Base-by-base conservation (phyloP, 495 filamentous ascomycete species). In the Penicillium tannophilum region DNA sequence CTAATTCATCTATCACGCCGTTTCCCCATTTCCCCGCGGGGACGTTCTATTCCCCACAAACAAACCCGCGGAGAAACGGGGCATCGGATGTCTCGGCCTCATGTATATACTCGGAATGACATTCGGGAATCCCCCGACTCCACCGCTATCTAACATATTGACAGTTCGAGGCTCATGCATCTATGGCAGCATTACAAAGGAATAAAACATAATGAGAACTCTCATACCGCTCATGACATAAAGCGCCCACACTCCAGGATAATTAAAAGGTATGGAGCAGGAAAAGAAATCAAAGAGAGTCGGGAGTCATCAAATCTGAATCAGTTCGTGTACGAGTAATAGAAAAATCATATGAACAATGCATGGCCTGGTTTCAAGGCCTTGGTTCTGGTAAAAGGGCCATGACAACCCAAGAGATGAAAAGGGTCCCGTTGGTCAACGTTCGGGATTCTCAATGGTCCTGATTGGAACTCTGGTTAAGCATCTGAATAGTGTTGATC, bases 401-500 rank as follows among this genome's bases (percentile, higher is more conserved):
- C 6, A 28, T 28, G 28, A 28, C 28, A 28, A 0, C 6, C 6
- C 28, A 1, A 28, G 28, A 28, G 1, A 28, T 28, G 28, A 28
- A 28, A 28, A 28, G 28, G 28, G 6, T 28, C 28, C 28, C 28
- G 1, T 28, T 28, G 28, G 28, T 5, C 4, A 28, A 23, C 20
- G 20, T 23, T 23, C 20, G 20, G 20, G 20, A 23, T 23, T 12
- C 10, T 36, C 17, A 76, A 41, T 72, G 67, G 33, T 76, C 75
- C 56, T 72, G 71, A n/a, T 59, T 56, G 30, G 60, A 64, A 42
- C 58, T 70, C 45, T 74, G 82, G 63, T 83, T 84, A 6, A 97
- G 83, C 51, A 92, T 78, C 14, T 87, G 86, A 24, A 93, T 80
- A 26, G 88, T 85, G 55, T 88, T 86, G 48, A 98, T 86, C 41